Evolutionary conservation across 2,329 filamentous ascomycete species (phyloP).

Genomic region (Colletotrichum cuscutae): DNA sequence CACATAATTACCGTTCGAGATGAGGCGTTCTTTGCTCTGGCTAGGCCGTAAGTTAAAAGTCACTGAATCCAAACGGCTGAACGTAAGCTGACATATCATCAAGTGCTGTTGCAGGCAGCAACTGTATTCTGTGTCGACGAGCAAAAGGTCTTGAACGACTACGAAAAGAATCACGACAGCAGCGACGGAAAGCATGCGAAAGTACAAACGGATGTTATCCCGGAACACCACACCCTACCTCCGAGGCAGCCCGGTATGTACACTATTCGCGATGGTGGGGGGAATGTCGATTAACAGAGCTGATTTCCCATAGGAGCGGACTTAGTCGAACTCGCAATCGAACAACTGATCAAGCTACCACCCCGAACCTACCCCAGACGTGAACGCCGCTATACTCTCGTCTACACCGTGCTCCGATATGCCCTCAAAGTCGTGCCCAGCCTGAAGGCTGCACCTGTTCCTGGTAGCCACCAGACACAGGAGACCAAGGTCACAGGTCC

Average conservation of each 20-base stretch:
- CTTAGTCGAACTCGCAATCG: conserved; percentile 62
- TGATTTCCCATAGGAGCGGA: conserved; percentile 56
- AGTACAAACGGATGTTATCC: conserved; percentile 43
- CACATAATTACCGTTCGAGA: conserved; percentile 50
- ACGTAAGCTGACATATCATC: conserved; percentile 26
- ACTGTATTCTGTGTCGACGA: conserved; percentile 50
- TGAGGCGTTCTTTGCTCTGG: conserved; percentile 53
- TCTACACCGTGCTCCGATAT: conserved; percentile 56
- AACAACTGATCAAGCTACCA: conserved; percentile 61
- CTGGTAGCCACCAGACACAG: conserved; percentile 45
- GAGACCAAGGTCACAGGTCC: conserved; percentile 51
- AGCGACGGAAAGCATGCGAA: conserved; percentile 46
- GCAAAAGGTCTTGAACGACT: conserved; percentile 48
- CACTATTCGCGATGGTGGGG: conserved; percentile 11
- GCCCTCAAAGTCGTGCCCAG: conserved; percentile 61
- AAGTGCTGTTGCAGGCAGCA: conserved; percentile 60
- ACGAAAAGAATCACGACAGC: conserved; percentile 42
- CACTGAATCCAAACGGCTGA: conserved; percentile 8
- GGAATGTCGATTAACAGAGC: background rate
- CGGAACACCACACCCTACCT: conserved; percentile 41
- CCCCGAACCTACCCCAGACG: conserved; percentile 54
- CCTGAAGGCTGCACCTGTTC: conserved; percentile 58
- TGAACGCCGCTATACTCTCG: conserved; percentile 54
- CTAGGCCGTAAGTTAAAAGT: conserved; percentile 51
- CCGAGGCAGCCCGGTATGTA: conserved; percentile 50